phyloP scores from a whole-genome alignment of 2,329 filamentous ascomycete genomes.

The Aspergillus transmontanensis region DNA sequence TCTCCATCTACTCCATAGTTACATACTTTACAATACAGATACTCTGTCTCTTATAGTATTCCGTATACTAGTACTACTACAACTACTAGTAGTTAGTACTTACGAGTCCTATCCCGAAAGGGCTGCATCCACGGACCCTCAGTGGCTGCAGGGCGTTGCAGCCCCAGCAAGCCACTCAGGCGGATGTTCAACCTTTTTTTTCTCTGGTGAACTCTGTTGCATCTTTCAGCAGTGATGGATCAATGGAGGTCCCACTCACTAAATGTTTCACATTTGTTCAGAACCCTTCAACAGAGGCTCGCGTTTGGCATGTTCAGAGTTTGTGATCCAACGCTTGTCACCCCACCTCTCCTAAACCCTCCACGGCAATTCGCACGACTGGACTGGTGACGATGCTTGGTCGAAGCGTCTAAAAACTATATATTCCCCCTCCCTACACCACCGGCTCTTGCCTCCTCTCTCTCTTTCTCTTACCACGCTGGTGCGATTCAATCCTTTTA shows the following conservation, averaged over 20 bases:
- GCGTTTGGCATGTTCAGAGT: not conserved
- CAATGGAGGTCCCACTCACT: not conserved
- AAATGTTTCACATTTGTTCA: not conserved
- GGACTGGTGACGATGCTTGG: not conserved
- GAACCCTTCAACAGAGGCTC: not conserved
- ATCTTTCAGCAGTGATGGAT: conserved; percentile 1
- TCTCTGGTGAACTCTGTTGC: not conserved
- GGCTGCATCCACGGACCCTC: conserved; percentile 4
- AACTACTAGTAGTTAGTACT: not conserved
- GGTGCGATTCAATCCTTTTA: conserved; percentile 27
- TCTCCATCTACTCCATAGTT: not conserved
- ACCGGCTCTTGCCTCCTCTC: conserved; percentile 13
- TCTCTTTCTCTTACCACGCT: conserved; percentile 25
- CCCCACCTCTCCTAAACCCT: conserved; percentile 2
- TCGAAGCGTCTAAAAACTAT: conserved; percentile 8
- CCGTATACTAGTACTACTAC: not conserved
- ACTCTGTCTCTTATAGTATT: not conserved
- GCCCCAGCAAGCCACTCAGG: conserved; percentile 4
- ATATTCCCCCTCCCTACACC: conserved; percentile 23
- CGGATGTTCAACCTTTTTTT: not conserved
- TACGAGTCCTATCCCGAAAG: not conserved
- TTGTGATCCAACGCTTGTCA: conserved; percentile 4
- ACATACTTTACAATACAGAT: not conserved
- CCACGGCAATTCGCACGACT: conserved; percentile 1
- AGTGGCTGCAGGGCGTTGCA: conserved; percentile 3